Evolutionary conservation across 331 rosid species (phyloP), one percentile per base, ranked within the genome.

Genomic region (Rhamnella rubrinervis): DNA sequence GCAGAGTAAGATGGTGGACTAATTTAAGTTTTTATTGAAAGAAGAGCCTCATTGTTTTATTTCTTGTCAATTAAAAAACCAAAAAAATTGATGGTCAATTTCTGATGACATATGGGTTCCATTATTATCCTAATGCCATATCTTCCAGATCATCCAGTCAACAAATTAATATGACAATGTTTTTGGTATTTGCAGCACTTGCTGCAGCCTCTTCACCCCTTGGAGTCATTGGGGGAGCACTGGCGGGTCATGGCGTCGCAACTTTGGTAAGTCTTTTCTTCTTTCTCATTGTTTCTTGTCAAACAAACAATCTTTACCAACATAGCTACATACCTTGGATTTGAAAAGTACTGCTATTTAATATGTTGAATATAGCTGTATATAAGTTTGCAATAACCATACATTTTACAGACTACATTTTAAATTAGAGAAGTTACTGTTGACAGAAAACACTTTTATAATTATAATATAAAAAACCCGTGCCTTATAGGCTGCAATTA

Each of bases 151-250:
- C 19, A 63, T 4, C 4, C 14, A n/a, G 49, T 2, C 5, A 66
- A 8, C 40, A 6, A 26, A n/a, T 70, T 10, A 19, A 52, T 49
- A 56, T 72, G 72, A 40, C 75, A 64, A 60, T 77, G 35, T 75
- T 51, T 47, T 37, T 39, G 71, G 60, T 60, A 56, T 75, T 66
- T 80, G 79, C 85, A 91, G 99, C 97, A 75, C 97, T 91, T 63
- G 96, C 97, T 71, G 97, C 99, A 21, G 97, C 99, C 67, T 89
- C 99, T 79, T 91, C 97, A 71, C 97, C 96, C 61, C 85, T 91
- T 68, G 96, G 99, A 79, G 99, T 91, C 80, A 85, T 95, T 70
- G 97, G 86, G 8, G 97, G 99, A 82, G 92, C 99, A 31, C 86
- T 91, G 41, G 97, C 96, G 7, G 97, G 97, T 79, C 96, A 91